Base-by-base conservation (phyloP, 176 grass and related monocot species). In the Tillandsia fasciculata region DNA sequence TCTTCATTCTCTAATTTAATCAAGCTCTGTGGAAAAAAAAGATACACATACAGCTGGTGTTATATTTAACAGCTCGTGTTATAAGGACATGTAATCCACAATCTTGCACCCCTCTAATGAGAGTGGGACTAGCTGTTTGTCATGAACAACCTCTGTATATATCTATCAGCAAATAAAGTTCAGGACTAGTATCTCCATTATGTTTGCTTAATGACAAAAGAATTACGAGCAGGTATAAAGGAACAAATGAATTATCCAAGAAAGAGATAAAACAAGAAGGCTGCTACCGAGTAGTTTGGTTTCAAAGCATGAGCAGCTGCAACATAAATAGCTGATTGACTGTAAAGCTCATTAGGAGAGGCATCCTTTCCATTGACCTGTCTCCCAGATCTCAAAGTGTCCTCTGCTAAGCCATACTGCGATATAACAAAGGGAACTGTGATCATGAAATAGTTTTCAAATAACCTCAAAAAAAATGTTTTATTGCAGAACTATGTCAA, bases 251-350 rank as follows among this genome's bases (percentile, higher is more conserved):
- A 6, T 61, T 18, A n/a, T 22, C 10, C 17, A 61, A 74, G 51
- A 82, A 54, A 74, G 24, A 53, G 49, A 65, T 68, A 70, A 10
- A 15, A 70, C 20, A 23, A 3, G 48, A 49, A 69, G 2, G 3
- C 13, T 28, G 14, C 51, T 94, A 99, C 95, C 56, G 95, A 88
- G 75, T 99, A 99, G 69, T 86, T 94, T 69, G 95, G 84, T 48
- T 88, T 99, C 77, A 99, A 53, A 58, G 94, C 94, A 88, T 99
- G 94, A 73, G 94, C 94, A 78, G 94, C 94, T 54, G 94, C 94
- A 88, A 99, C 90, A 78, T 99, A 99, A 68, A 99, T 99, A 72
- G 94, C 94, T 57, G 90, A 99, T 53, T 99, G 94, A 80, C 94
- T 99, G 72, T 99, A 99, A 72, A 99, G 81, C 63, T 93, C 84